Conservation (phyloP, 345 rosid species). For the Eucalyptus curtisii region DNA sequence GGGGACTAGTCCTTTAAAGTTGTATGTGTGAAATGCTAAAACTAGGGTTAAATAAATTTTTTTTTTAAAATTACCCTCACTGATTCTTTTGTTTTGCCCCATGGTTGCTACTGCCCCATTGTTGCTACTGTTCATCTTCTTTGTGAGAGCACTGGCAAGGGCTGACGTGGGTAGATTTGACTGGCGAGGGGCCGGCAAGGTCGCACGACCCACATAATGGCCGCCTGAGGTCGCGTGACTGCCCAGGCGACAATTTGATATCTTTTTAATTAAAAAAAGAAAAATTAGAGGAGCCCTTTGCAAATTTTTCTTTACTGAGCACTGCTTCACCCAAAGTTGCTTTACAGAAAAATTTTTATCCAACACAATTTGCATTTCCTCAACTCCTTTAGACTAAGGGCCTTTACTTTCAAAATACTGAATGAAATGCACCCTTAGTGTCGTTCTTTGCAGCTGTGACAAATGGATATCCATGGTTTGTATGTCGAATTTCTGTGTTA, state of each 20-base stretch:
- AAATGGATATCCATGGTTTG: not conserved
- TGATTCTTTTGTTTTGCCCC: not conserved
- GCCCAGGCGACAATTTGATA: not conserved
- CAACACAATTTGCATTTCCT: no score
- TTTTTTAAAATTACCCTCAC: not conserved
- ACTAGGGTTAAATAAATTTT: not conserved
- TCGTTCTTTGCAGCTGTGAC: not conserved
- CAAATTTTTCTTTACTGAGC: no score
- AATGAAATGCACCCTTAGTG: not conserved
- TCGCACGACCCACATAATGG: not conserved
- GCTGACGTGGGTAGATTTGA: no score
- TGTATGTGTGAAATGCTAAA: accelerated
- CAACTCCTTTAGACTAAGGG: not conserved
- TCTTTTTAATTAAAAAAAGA: no score
- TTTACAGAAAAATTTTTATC: not conserved
- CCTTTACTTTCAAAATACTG: not conserved
- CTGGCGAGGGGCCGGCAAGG: not conserved
- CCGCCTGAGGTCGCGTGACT: not conserved
- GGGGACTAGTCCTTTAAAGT: no score
- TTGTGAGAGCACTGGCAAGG: not conserved
- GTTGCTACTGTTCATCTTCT: not conserved
- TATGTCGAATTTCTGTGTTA: not conserved
- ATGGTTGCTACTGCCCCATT: not conserved
- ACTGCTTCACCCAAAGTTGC: not conserved
- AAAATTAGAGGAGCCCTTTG: not conserved